These are phyloP conservation scores for Balakata baccata DNA, from an alignment of 345 rosid genomes.

Conservation along the genomic window DNA sequence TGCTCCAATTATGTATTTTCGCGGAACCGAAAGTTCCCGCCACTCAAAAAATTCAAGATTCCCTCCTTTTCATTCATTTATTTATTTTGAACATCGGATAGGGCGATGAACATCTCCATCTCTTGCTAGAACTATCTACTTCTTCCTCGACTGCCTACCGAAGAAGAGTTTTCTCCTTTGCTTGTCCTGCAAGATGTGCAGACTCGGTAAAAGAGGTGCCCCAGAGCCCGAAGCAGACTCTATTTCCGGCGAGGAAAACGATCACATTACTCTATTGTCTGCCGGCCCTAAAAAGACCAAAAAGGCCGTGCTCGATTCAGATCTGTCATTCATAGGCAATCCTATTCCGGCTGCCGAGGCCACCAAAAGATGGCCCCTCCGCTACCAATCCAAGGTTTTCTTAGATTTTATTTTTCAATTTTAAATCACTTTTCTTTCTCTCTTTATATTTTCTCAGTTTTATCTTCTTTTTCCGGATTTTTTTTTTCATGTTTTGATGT, in stretches of 20 bases:
- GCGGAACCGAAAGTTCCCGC: not conserved
- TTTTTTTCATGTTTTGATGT: not conserved
- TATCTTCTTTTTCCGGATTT: not conserved
- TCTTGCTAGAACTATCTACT: not conserved
- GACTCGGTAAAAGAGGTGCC: not conserved
- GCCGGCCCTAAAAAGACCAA: not conserved
- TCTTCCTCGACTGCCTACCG: not conserved
- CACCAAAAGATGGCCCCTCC: conserved; percentile 27
- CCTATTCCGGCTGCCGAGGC: conserved; percentile 32
- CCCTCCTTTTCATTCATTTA: not conserved
- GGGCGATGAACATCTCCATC: not conserved
- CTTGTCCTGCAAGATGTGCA: not conserved
- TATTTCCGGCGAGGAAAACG: not conserved
- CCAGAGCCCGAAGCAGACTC: not conserved
- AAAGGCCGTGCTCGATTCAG: conserved; percentile 17
- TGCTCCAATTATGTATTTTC: no score
- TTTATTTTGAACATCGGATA: not conserved
- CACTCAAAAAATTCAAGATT: not conserved
- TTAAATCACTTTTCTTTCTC: no score
- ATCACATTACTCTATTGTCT: not conserved
- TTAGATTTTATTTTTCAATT: not conserved
- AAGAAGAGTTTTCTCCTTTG: not conserved
- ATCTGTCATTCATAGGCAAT: conserved; percentile 19
- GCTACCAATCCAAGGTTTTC: conserved; percentile 8
- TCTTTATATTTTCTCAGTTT: no score